A percentile compares a stretch with the other conserved stretches of the same genome.
These are phyloP conservation scores for Fusarium multiceps DNA, from an alignment of 2,329 filamentous ascomycete genomes.

Conservation along the genomic window DNA sequence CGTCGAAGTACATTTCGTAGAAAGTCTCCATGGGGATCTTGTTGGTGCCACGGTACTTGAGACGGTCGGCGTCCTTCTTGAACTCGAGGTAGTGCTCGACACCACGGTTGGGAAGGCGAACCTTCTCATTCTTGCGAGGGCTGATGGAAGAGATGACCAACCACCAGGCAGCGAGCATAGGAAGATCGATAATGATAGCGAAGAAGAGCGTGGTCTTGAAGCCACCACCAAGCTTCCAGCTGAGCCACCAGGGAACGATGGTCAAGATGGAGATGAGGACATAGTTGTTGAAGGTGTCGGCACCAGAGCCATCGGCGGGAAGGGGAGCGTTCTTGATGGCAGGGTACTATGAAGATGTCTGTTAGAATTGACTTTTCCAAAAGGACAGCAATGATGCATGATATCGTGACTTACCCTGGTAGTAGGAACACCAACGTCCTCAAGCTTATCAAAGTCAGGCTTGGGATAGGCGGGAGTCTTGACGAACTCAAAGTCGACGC, in stretches of 20 bases:
- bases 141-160: slow-evolving; percentile 81
- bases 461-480: slow-evolving; percentile 54
- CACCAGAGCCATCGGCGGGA: slow-evolving; percentile 86
- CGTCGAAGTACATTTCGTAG: slow-evolving; percentile 97
- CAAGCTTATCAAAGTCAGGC: slow-evolving; percentile 73
- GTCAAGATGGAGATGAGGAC: slow-evolving; percentile 77
- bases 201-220: slow-evolving; percentile 93
- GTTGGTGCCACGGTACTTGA: slow-evolving; percentile 79
- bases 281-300: slow-evolving; percentile 87
- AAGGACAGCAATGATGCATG: slow-evolving; percentile 34
- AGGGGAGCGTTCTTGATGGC: slow-evolving; percentile 96
- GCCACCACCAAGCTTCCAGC: slow-evolving; percentile 86
- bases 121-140: slow-evolving; percentile 94
- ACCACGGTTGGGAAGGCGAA: slow-evolving; percentile 82
- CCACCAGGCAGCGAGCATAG: slow-evolving; percentile 87
- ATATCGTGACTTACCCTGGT: slow-evolving; percentile 50
- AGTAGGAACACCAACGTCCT: slow-evolving; percentile 66
- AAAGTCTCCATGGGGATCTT: slow-evolving; percentile 94
- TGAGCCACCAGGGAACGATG: slow-evolving; percentile 80
- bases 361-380: slow-evolving; percentile 15
- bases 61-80: slow-evolving; percentile 70
- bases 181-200: slow-evolving; percentile 79
- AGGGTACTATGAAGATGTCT: slow-evolving; percentile 41
- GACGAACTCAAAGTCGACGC: slow-evolving; percentile 57
- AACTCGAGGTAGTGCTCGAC: slow-evolving; percentile 92